Evolutionary conservation across 257 asterid species (phyloP), one percentile per base, ranked within the genome.

Genomic region (Penstemon newberryi): DNA sequence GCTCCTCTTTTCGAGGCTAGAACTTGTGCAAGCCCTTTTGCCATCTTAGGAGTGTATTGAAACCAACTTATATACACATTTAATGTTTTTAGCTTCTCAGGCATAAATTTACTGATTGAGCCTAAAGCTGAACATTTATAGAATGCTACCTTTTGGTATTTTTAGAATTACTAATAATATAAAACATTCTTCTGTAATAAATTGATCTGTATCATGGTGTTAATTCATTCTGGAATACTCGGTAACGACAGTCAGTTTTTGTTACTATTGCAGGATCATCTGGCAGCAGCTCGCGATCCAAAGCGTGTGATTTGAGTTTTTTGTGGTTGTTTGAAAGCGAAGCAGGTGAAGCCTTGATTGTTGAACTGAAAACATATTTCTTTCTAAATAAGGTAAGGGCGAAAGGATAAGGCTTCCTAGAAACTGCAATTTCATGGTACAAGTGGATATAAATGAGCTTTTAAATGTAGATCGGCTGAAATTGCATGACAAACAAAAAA

Each of bases 231-330:
- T 71, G 52, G 40, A 8, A 46, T 54, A 33, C 54, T 15, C 19
- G 18, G 12, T 38, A 15, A 47, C 33, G 33, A 25, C 33, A 25
- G 33, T 25, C 33, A 56, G 9, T 10, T 42, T 52, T 51, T 70
- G 67, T 66, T 69, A 61, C 49, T 69, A 54, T 77, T 83, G 81
- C 90, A 93, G 98, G 97, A 88, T 84, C 98, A 93, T 84, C 73
- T 93, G 76, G 89, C 95, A 10, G 86, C 96, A 55, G 92, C 95
- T 74, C 98, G 97, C 69, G 97, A 87, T 71, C 80, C 88, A 1
- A 93, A 84, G 76, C 89, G 84, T 60, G 82, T 87, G 71, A 63
- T 70, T 77, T 93, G 86, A 87, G 69, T 12, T 37, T 39, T 13
- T 67, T 10, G 25, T 11, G 49, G 33, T 47, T 40, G 70, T 69